Evolutionary conservation across 345 rosid species (phyloP).

Genomic region (Hypericum androsaemum): DNA sequence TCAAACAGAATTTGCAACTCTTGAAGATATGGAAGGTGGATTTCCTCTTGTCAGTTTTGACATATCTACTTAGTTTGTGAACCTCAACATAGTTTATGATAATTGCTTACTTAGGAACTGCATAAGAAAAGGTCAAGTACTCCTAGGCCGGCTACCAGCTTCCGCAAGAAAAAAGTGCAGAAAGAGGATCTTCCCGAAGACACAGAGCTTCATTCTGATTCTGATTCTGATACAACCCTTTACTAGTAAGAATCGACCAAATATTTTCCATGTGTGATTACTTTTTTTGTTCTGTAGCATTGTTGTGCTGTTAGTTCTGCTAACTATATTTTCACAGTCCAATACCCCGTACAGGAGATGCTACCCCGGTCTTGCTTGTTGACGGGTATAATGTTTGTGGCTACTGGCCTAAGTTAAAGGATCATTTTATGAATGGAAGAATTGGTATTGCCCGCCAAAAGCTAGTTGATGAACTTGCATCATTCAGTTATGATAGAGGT

Average conservation of each 20-base stretch:
- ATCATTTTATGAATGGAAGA: constrained; percentile 74
- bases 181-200: constrained; percentile 68
- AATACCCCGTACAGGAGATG: constrained; percentile 50
- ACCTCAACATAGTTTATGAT: constrained; percentile 6
- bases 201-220: constrained; percentile 55
- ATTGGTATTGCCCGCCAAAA: constrained; percentile 80
- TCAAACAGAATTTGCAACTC: constrained; percentile 81
- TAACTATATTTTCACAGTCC: constrained; percentile 52
- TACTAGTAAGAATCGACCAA: constrained; percentile 52
- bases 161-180: constrained; percentile 62
- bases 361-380: constrained; percentile 86
- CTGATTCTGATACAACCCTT: constrained; percentile 51
- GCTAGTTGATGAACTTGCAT: constrained; percentile 65
- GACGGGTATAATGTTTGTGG: constrained; percentile 98
- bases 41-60: neutral
- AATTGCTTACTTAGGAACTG: constrained; percentile 36
- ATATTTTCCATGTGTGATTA: constrained; percentile 13
- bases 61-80: neutral
- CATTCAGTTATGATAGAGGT: constrained; percentile 73
- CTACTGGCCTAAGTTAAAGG: constrained; percentile 81
- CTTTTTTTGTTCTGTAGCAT: constrained; percentile 11
- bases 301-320: constrained; percentile 11
- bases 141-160: constrained; percentile 81
- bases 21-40: constrained; percentile 70
- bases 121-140: constrained; percentile 44